Conservation (phyloP, 1,284 basidiomycete species). For the Butyriboletus appendiculatus region DNA sequence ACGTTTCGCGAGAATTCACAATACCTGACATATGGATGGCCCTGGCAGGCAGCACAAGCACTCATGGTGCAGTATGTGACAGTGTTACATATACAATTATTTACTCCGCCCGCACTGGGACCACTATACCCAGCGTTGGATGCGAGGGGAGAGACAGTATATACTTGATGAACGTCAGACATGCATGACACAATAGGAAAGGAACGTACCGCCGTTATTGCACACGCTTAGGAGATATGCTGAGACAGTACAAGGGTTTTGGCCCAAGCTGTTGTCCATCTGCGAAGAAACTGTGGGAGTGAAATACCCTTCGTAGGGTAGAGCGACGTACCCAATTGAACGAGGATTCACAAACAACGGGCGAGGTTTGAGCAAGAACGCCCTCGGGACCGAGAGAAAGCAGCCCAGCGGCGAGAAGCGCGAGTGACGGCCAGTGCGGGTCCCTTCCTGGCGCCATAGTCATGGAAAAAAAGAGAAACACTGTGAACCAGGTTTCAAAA, state of each 20-base stretch:
- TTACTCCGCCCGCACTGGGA: constrained; percentile 16
- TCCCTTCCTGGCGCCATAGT: constrained; percentile 11
- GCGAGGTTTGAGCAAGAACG: constrained; percentile 22
- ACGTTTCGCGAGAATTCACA: neutral
- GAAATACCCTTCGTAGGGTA: neutral
- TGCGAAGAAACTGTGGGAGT: constrained; percentile 7
- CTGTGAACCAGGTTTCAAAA: neutral
- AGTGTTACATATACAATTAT: constrained; percentile 32
- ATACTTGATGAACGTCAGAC: constrained; percentile 25
- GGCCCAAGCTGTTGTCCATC: constrained; percentile 36
- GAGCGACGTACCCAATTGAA: constrained; percentile 29
- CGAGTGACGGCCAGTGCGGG: constrained; percentile 15
- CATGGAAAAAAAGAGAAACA: neutral
- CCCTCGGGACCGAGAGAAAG: constrained; percentile 14
- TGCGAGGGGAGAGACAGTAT: constrained; percentile 18
- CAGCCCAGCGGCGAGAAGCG: constrained; percentile 15
- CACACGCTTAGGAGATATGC: constrained; percentile 37
- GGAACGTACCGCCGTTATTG: constrained; percentile 28
- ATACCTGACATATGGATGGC: constrained; percentile 19
- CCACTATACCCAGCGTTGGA: constrained; percentile 19
- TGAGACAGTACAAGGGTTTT: constrained; percentile 37
- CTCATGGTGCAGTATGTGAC: constrained; percentile 33
- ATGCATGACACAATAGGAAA: neutral
- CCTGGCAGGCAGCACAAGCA: constrained; percentile 38
- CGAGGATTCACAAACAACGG: constrained; percentile 17